A percentile compares a stretch with the other conserved stretches of the same genome.
These are phyloP conservation scores for Sclerotinia glacialis DNA, from an alignment of 2,329 filamentous ascomycete genomes.

Conservation along the genomic window DNA sequence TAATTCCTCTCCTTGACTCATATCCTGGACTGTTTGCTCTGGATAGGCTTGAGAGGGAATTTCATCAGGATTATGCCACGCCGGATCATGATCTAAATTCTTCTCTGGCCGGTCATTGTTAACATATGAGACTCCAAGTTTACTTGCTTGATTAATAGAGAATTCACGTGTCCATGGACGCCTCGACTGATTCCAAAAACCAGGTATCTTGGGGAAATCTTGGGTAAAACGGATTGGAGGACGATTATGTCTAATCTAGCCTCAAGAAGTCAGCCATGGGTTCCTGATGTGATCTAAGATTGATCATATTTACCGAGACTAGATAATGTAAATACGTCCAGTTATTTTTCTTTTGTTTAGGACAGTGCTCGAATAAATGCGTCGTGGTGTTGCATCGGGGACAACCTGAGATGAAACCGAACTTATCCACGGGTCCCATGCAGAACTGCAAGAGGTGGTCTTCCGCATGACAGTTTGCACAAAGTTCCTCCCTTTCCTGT, in stretches of 20 bases:
- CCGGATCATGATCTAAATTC: not conserved
- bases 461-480: not conserved
- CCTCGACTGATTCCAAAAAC: too few species aligned
- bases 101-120: not conserved
- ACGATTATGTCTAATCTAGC: not conserved
- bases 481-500: not conserved
- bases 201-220: not conserved
- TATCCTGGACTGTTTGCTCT: not conserved
- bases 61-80: not conserved
- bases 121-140: not conserved
- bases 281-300: not conserved
- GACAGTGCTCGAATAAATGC: not conserved
- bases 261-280: not conserved
- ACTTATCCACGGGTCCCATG: constrained; percentile 5
- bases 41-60: constrained; percentile 4
- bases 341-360: rapidly evolving
- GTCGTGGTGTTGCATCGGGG: not conserved
- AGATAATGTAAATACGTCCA: not conserved
- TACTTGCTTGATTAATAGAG: not conserved
- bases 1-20: not conserved
- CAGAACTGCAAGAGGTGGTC: not conserved
- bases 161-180: constrained; percentile 1
- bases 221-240: constrained; percentile 5
- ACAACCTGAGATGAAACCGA: constrained; percentile 9
- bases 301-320: not conserved